phyloP scores from a whole-genome alignment of 2,329 filamentous ascomycete species.

The Zymoseptoria brevis region DNA sequence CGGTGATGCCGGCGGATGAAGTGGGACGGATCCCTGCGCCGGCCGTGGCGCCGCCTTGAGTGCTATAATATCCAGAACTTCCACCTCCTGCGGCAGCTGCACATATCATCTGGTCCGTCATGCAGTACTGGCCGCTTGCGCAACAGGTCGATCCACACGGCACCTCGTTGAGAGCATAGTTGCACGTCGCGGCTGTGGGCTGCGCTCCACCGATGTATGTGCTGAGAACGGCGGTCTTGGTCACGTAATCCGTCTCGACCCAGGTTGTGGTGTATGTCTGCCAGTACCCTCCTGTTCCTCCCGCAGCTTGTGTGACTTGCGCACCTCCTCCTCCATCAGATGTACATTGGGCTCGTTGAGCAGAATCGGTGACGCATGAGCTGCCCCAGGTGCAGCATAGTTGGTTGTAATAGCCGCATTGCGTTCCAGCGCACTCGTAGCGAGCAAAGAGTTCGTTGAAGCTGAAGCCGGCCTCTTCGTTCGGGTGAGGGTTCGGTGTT shows the following conservation, averaged over 20 bases:
- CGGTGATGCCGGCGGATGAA: conserved; percentile 48
- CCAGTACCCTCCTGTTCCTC: conserved; percentile 39
- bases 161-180: conserved; percentile 42
- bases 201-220: conserved; percentile 29
- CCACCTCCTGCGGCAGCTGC: conserved; percentile 45
- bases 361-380: conserved; percentile 44
- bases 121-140: conserved; percentile 61
- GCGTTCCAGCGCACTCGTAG: conserved; percentile 36
- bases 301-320: conserved; percentile 20
- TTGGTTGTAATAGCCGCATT: conserved; percentile 46
- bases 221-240: conserved; percentile 48
- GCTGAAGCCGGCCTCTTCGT: conserved; percentile 23
- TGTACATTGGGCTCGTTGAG: conserved; percentile 42
- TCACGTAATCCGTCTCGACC: conserved; percentile 46
- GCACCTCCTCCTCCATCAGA: conserved; percentile 16
- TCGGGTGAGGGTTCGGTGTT: conserved; percentile 20
- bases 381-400: conserved; percentile 42
- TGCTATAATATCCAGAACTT: conserved; percentile 41
- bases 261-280: conserved; percentile 51
- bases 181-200: conserved; percentile 34
- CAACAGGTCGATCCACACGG: conserved; percentile 66
- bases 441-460: conserved; percentile 30
- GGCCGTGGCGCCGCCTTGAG: conserved; percentile 42
- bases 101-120: conserved; percentile 36
- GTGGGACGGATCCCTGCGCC: conserved; percentile 45